Conservation (phyloP, 805 yeast species). For the Candida awuae region DNA sequence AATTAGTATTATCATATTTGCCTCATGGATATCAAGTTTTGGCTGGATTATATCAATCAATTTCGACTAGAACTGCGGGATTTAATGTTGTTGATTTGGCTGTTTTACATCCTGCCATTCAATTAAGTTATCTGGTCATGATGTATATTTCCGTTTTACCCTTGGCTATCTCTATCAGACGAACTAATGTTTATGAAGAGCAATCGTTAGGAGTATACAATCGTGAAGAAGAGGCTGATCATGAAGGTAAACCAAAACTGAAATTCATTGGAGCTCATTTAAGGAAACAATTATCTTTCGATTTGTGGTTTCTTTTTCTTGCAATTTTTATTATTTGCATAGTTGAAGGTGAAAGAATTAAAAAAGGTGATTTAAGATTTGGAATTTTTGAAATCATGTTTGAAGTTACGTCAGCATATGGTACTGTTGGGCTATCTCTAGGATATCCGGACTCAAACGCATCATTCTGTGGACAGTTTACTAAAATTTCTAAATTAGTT, state of each 20-base stretch:
- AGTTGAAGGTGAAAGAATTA: conserved; percentile 64
- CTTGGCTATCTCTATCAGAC: conserved; percentile 88
- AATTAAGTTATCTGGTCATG: conserved; percentile 90
- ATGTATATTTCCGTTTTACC: conserved; percentile 98
- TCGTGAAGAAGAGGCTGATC: conserved; percentile 26
- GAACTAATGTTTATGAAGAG: conserved; percentile 97
- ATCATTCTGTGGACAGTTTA: conserved; percentile 69
- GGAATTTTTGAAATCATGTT: conserved; percentile 68
- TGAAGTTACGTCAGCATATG: conserved; percentile 91
- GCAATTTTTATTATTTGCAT: conserved; percentile 83
- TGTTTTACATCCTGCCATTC: conserved; percentile 78
- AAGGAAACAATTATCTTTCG: conserved; percentile 86
- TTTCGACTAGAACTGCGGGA: conserved; percentile 93
- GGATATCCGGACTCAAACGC: conserved; percentile 67
- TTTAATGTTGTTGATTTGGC: conserved; percentile 66
- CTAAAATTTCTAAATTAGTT: conserved; percentile 68
- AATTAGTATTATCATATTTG: conserved; percentile 41
- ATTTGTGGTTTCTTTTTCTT: conserved; percentile 85
- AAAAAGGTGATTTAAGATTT: conserved; percentile 39
- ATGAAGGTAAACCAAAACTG: conserved; percentile 31
- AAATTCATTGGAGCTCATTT: conserved; percentile 81
- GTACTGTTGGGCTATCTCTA: conserved; percentile 87
- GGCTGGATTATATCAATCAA: conserved; percentile 84
- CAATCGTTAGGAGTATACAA: conserved; percentile 87
- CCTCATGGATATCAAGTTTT: conserved; percentile 63